Conservation (phyloP, 768 basidiomycete species). For the Podaxis sp. region DNA sequence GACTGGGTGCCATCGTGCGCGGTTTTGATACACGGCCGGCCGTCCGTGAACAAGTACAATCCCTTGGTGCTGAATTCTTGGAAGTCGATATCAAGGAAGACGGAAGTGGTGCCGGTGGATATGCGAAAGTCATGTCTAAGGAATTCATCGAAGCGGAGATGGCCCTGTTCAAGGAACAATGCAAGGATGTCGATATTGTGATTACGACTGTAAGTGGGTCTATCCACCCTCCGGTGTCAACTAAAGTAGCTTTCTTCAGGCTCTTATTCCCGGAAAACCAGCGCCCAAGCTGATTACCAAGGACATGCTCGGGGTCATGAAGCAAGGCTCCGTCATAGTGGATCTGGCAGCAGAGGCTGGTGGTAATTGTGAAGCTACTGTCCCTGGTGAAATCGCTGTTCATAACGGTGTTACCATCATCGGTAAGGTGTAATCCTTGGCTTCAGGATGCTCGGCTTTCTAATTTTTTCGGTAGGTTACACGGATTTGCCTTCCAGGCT, state of each 20-base stretch:
- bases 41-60: slow-evolving; percentile 87
- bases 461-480: slow-evolving; percentile 50
- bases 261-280: slow-evolving; percentile 82
- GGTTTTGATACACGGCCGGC: slow-evolving; percentile 87
- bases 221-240: background rate
- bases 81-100: slow-evolving; percentile 81
- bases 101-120: slow-evolving; percentile 80
- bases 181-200: slow-evolving; percentile 87
- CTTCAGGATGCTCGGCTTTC: background rate
- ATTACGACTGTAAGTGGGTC: slow-evolving; percentile 66
- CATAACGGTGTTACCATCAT: slow-evolving; percentile 82
- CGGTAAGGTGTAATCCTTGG: slow-evolving; percentile 39
- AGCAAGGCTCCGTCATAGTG: slow-evolving; percentile 86
- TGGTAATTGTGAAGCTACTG: slow-evolving; percentile 85
- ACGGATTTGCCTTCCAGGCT: slow-evolving; percentile 86
- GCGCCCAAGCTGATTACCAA: slow-evolving; percentile 84
- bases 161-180: slow-evolving; percentile 85
- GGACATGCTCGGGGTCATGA: slow-evolving; percentile 91
- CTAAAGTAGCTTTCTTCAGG: slow-evolving; percentile 36
- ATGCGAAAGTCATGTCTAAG: slow-evolving; percentile 89
- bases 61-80: slow-evolving; percentile 88
- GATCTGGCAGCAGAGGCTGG: slow-evolving; percentile 87
- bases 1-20: slow-evolving; percentile 85
- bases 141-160: slow-evolving; percentile 88
- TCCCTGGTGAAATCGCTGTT: slow-evolving; percentile 69